Percentiles rank a stretch among this genome's conserved stretches.
Evolutionary conservation across 371 early-diverging fungal species (phyloP).

Genomic region (Actinomucor elegans): DNA sequence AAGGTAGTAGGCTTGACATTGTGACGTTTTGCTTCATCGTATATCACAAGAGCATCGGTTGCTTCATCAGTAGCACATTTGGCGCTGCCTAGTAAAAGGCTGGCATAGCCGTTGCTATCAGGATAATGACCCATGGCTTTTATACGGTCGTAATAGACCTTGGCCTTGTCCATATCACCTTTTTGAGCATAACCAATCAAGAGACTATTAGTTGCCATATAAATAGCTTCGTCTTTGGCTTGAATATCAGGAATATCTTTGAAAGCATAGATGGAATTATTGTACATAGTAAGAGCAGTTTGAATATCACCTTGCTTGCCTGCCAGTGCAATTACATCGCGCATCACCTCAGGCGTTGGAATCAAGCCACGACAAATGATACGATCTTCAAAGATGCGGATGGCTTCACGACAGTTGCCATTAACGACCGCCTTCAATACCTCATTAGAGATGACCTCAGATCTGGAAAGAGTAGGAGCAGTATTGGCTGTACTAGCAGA

Average conservation of each 20-base stretch:
- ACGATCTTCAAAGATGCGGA: constrained; percentile 19
- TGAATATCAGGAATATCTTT: constrained; percentile 67
- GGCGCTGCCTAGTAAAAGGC: constrained; percentile 49
- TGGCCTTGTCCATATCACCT: constrained; percentile 55
- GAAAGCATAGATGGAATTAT: constrained; percentile 61
- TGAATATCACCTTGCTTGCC: constrained; percentile 44
- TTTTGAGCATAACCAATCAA: constrained; percentile 58
- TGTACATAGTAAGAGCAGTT: constrained; percentile 23
- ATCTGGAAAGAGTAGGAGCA: not conserved
- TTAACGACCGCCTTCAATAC: constrained; percentile 26
- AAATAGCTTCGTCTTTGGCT: constrained; percentile 18
- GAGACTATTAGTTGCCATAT: constrained; percentile 50
- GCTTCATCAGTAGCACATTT: constrained; percentile 57
- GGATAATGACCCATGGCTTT: constrained; percentile 43
- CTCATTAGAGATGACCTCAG: constrained; percentile 20
- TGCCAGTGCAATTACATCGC: constrained; percentile 38
- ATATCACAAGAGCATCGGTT: constrained; percentile 53
- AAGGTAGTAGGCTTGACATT: constrained; percentile 62
- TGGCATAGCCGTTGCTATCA: constrained; percentile 55
- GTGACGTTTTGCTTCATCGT: constrained; percentile 62
- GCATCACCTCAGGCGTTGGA: constrained; percentile 36
- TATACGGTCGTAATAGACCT: constrained; percentile 56
- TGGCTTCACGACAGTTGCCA: constrained; percentile 23
- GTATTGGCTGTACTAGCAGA: not conserved
- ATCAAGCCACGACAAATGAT: constrained; percentile 22